A percentile compares a stretch with the other conserved stretches of the same genome.
phyloP scores from a whole-genome alignment of 176 grass and related monocot species.

The Raddia guianensis region DNA sequence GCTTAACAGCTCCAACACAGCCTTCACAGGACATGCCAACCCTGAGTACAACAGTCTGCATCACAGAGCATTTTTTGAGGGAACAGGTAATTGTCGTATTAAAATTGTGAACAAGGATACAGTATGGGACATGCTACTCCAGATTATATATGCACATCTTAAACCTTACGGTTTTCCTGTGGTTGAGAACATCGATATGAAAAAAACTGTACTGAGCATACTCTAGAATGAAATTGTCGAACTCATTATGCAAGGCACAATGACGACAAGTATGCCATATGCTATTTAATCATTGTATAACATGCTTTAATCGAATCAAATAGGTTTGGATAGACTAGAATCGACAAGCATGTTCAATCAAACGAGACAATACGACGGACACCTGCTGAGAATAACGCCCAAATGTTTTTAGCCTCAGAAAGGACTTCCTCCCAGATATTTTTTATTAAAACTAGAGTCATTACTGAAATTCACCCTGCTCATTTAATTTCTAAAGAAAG shows the following conservation, averaged over 20 bases:
- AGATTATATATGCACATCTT: background rate
- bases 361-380: background rate
- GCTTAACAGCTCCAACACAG: conserved; percentile 92
- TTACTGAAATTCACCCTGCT: background rate
- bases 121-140: background rate
- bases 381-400: background rate
- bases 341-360: background rate
- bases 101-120: background rate
- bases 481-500: too few relatives aligned
- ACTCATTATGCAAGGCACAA: background rate
- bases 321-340: background rate
- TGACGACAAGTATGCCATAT: background rate
- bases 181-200: background rate
- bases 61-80: background rate
- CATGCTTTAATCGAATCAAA: background rate
- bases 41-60: conserved; percentile 86
- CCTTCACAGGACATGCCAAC: conserved; percentile 94
- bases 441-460: background rate
- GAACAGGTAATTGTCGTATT: background rate
- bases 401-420: background rate
- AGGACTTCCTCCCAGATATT: background rate
- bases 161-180: background rate
- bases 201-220: background rate
- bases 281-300: background rate
- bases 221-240: background rate